Evolutionary conservation across 352 stramenopile genomes (phyloP).

Genomic region (Phytophthora tubulina): DNA sequence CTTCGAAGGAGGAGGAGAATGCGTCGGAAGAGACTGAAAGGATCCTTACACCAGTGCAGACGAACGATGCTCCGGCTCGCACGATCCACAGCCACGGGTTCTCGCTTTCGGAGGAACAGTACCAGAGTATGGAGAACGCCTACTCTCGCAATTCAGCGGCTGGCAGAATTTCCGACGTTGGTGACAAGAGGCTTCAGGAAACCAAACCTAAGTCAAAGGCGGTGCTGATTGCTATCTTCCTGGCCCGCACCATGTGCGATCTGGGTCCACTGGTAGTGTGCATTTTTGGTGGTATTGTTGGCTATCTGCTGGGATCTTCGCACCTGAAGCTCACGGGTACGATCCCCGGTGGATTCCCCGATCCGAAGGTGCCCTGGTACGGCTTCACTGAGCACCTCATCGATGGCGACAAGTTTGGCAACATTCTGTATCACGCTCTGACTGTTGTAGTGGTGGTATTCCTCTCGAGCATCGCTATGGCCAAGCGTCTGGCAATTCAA

Average conservation of each 20-base stretch:
- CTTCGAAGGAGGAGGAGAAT: not conserved
- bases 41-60: not conserved
- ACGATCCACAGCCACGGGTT: not conserved
- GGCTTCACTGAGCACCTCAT: constrained; percentile 50
- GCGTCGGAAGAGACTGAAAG: not conserved
- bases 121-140: constrained; percentile 8
- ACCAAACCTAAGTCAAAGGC: not conserved
- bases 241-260: not conserved
- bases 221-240: not conserved
- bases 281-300: constrained; percentile 59
- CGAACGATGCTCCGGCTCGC: not conserved
- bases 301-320: constrained; percentile 53
- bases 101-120: not conserved
- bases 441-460: constrained; percentile 83
- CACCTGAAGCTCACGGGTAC: constrained; percentile 72
- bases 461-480: constrained; percentile 89
- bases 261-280: constrained; percentile 68
- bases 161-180: constrained; percentile 1
- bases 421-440: constrained; percentile 61
- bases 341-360: constrained; percentile 72
- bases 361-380: constrained; percentile 54
- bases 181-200: constrained; percentile 7
- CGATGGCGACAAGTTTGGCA: constrained; percentile 44
- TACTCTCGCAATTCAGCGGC: constrained; percentile 22
- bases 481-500: constrained; percentile 76